A percentile compares a stretch with the other conserved stretches of the same genome.
Conservation (phyloP, 345 rosid genomes). For the Bruguiera sexangula region DNA sequence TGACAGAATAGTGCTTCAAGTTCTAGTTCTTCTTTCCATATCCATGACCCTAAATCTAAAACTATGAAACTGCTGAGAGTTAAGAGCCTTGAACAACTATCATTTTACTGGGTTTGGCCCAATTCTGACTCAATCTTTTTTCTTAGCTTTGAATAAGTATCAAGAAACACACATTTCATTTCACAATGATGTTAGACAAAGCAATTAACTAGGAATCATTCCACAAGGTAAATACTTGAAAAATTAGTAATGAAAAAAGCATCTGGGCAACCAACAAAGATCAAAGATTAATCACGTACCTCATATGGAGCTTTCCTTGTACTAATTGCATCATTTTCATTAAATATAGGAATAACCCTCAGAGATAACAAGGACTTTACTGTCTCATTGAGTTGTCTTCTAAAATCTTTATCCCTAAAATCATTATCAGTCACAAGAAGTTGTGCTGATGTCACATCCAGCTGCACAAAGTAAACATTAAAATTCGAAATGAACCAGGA, state of each 20-base stretch:
- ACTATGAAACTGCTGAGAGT: no score
- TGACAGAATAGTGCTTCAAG: background rate
- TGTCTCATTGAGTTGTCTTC: slow-evolving; percentile 79
- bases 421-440: slow-evolving; percentile 91
- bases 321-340: slow-evolving; percentile 98
- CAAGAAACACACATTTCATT: background rate
- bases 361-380: slow-evolving; percentile 59
- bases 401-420: slow-evolving; percentile 72
- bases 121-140: background rate
- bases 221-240: no score
- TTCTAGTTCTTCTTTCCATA: background rate
- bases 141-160: background rate
- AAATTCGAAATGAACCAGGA: background rate
- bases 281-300: slow-evolving; percentile 37
- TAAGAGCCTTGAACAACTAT: background rate
- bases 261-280: background rate
- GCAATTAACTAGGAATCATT: background rate
- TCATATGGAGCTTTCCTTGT: slow-evolving; percentile 97
- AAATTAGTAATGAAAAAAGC: background rate
- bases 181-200: background rate
- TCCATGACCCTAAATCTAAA: background rate
- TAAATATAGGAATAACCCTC: slow-evolving; percentile 85
- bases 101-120: background rate
- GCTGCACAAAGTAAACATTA: slow-evolving; percentile 42
- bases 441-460: slow-evolving; percentile 95